Conservation (phyloP, 164 flowering plant species). For the Platanus orientalis region DNA sequence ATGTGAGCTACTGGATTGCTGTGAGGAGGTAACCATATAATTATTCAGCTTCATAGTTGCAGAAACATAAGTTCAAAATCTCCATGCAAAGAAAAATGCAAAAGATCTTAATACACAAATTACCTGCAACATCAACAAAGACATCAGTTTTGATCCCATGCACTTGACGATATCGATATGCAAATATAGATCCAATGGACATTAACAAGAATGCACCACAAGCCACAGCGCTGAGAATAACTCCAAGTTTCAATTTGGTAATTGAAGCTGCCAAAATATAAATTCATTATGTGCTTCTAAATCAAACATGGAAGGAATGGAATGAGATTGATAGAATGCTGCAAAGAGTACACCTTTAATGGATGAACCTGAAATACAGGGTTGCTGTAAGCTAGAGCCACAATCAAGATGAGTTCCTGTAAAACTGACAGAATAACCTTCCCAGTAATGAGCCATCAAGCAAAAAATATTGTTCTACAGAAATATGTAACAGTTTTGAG, state of each 20-base stretch:
- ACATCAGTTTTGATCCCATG: constrained; percentile 39
- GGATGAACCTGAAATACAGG: constrained; percentile 53
- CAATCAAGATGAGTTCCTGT: constrained; percentile 64
- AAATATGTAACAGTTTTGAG: not conserved
- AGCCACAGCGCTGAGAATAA: constrained; percentile 32
- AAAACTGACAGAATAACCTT: constrained; percentile 46
- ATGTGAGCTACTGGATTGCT: no score
- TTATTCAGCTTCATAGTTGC: no score
- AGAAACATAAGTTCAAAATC: no score
- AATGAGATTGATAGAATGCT: not conserved
- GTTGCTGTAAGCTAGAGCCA: constrained; percentile 51
- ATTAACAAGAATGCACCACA: constrained; percentile 47
- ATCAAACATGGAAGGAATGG: constrained; percentile 2
- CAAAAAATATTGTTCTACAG: not conserved
- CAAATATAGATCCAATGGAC: constrained; percentile 40
- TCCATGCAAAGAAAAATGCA: not conserved
- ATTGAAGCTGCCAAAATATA: constrained; percentile 37
- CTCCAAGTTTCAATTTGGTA: constrained; percentile 30
- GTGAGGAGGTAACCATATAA: no score
- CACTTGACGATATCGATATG: constrained; percentile 25
- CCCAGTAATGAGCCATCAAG: not conserved
- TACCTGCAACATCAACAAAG: constrained; percentile 80
- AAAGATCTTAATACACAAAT: not conserved
- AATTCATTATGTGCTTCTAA: not conserved
- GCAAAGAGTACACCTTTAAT: constrained; percentile 38